phyloP scores from a whole-genome alignment of 768 basidiomycete species.

The Suillus alpinus region DNA sequence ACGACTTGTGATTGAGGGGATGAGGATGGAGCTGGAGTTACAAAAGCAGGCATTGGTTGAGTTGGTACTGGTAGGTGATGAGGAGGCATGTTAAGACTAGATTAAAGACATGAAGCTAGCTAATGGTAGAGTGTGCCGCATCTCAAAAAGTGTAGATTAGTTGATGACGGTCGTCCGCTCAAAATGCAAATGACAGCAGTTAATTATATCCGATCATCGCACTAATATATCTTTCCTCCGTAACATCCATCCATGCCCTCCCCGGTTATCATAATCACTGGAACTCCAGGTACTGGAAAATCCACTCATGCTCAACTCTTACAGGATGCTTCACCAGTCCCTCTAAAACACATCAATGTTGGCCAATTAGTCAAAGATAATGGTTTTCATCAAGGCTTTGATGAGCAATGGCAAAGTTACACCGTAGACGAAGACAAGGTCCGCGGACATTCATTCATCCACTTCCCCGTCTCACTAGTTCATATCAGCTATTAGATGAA shows the following conservation, averaged over 20 bases:
- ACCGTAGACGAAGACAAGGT: conserved; percentile 97
- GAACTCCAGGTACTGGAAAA: conserved; percentile 95
- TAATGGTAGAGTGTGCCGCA: no score
- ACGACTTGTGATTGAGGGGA: conserved; percentile 36
- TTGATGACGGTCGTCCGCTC: neutral
- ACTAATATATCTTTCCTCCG: neutral
- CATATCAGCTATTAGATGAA: conserved; percentile 75
- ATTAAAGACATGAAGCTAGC: no score
- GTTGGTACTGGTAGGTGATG: no score
- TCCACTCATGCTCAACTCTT: conserved; percentile 90
- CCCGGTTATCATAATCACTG: conserved; percentile 83
- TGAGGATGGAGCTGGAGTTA: conserved; percentile 7
- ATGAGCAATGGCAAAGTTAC: conserved; percentile 94
- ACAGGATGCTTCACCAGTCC: conserved; percentile 63
- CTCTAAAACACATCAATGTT: conserved; percentile 82
- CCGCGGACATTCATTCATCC: conserved; percentile 16
- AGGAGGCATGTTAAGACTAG: no score
- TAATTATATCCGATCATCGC: neutral
- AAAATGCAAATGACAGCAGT: neutral
- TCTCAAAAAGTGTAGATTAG: conserved; percentile 10
- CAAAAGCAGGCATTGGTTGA: neutral
- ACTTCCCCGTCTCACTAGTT: neutral
- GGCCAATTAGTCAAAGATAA: conserved; percentile 87
- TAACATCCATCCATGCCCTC: no score
- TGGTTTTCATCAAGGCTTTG: conserved; percentile 77